Conservation (phyloP, 345 rosid species). For the Melaleuca alternifolia region DNA sequence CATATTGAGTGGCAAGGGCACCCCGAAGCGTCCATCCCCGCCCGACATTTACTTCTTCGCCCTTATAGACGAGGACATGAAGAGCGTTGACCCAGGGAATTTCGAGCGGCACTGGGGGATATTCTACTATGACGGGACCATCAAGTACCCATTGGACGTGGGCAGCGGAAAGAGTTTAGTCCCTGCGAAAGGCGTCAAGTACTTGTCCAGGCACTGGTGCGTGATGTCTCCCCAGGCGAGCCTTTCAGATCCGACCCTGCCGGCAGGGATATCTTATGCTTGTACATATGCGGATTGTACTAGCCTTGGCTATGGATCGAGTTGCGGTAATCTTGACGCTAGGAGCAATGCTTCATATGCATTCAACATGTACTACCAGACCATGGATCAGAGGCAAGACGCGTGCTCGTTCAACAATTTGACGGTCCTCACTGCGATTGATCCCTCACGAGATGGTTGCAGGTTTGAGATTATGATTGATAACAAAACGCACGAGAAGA, state of each 20-base stretch:
- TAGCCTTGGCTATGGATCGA: slow-evolving; percentile 44
- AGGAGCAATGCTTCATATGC: slow-evolving; percentile 62
- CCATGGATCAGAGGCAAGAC: slow-evolving; percentile 48
- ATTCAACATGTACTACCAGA: slow-evolving; percentile 65
- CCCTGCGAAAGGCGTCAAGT: slow-evolving; percentile 56
- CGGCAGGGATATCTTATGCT: slow-evolving; percentile 25
- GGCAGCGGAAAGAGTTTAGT: slow-evolving; percentile 31
- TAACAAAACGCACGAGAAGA: slow-evolving; percentile 18
- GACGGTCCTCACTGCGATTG: slow-evolving; percentile 21
- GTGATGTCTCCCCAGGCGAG: slow-evolving; percentile 44
- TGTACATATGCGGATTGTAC: slow-evolving; percentile 70
- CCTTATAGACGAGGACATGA: slow-evolving; percentile 71
- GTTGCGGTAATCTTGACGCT: slow-evolving; percentile 35
- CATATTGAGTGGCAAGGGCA: slow-evolving; percentile 46
- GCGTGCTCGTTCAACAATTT: slow-evolving; percentile 35
- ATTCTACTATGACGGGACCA: slow-evolving; percentile 55
- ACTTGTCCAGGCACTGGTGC: slow-evolving; percentile 61
- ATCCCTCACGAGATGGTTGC: slow-evolving; percentile 49
- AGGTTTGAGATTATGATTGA: slow-evolving; percentile 59
- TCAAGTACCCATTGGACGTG: slow-evolving; percentile 41
- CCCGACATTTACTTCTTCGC: slow-evolving; percentile 71
- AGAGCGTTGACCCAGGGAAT: slow-evolving; percentile 66
- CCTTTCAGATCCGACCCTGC: slow-evolving; percentile 17
- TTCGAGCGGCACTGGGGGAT: slow-evolving; percentile 84
- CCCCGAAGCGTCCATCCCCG: slow-evolving; percentile 48